Conservation (phyloP, 108 stramenopile species). For the Cyclotella choctawhatcheeana region DNA sequence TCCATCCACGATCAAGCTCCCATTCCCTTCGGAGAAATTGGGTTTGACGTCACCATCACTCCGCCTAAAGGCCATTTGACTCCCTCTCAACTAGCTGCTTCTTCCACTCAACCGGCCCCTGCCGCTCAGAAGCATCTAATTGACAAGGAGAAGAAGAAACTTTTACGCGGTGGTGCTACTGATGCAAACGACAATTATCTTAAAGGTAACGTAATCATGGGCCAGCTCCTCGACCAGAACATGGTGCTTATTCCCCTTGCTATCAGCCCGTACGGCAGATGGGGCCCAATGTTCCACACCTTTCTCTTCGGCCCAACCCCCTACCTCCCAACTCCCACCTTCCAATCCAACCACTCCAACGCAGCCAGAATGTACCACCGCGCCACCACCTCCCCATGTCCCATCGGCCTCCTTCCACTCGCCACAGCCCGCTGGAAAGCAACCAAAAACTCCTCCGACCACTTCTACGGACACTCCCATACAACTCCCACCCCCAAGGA, state of each 20-base stretch:
- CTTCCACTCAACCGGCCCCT: background rate
- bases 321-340: background rate
- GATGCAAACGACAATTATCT: background rate
- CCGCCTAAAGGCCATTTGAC: background rate
- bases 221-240: too few relatives aligned
- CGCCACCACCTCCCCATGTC: background rate
- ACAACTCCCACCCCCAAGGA: constrained; percentile 6
- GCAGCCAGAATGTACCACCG: background rate
- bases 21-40: too few relatives aligned
- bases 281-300: background rate
- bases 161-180: background rate
- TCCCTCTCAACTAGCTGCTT: background rate
- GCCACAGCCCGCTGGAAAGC: background rate
- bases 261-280: background rate
- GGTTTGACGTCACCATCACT: constrained; percentile 7
- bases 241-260: constrained; percentile 9
- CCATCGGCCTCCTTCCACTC: background rate
- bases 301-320: constrained; percentile 10
- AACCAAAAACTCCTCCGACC: background rate
- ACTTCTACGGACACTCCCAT: constrained; percentile 1
- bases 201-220: background rate
- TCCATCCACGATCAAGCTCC: too few relatives aligned
- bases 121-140: constrained; percentile 9
- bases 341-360: background rate
- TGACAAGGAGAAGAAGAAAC: background rate